Evolutionary conservation across 805 yeast species (phyloP), one percentile per base, ranked within the genome.

Genomic region (Scheffersomyces ergatensis): DNA sequence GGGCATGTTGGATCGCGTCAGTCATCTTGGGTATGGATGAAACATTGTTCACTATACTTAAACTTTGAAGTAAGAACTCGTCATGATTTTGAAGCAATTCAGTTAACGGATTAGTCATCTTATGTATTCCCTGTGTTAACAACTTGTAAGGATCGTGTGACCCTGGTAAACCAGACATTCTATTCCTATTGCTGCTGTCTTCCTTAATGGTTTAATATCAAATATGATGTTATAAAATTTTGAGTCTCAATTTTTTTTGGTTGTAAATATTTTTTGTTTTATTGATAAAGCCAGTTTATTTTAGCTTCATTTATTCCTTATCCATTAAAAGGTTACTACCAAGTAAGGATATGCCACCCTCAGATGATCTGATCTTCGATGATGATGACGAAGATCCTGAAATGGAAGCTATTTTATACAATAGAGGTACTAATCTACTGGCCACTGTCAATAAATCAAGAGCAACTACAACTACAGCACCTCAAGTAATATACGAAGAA

Each of bases 11-110:
- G 13, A 26, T 26, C 29, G 8, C 29, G 12, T 26, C 17, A 8
- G 31, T 32, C 2, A 40, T n/a, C 12, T 34, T 34, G 3, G 36
- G 34, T 7, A 44, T 27, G 9, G 46, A 23, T 2, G 44, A 30
- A 19, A 60, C 37, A 44, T 58, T 56, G 37, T 63, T 62, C 40
- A 60, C 46, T 4, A 56, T 49, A 17, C 42, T 41, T 20, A 58
- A 40, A 34, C 62, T 58, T 40, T 62, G 70, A 11, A 55, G 44
- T 38, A 56, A 44, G 21, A 67, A 51, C 35, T 54, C 54, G 29
- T 63, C 60, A 42, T 67, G 73, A 5, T 48, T 46, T 13, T 42
- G 42, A 27, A 65, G 44, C 4, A 67, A 43, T 3, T 45, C 49
- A 7, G 44, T 42, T 37, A 65, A 39, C 1, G 72, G 71, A 31